Conservation (phyloP, 2,329 filamentous ascomycete genomes). For the Tolypocladium nubicola region DNA sequence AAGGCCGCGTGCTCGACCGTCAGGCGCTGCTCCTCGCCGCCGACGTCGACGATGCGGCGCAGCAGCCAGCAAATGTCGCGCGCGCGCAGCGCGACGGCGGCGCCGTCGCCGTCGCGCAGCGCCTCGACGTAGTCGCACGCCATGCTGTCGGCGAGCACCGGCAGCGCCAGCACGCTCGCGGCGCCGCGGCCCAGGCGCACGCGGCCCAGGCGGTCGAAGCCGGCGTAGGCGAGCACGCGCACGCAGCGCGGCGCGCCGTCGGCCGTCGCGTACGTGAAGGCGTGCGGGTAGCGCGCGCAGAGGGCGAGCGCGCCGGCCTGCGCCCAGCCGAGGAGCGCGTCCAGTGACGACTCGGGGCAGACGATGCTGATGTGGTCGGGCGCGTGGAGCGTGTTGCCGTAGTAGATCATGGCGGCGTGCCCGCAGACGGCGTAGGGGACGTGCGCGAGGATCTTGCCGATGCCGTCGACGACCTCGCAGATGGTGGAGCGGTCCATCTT, state of each 20-base stretch:
- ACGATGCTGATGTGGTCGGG: conserved; percentile 27
- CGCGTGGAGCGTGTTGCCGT: conserved; percentile 24
- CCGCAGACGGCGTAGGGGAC: conserved; percentile 37
- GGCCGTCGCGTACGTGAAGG: conserved; percentile 23
- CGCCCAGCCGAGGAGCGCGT: conserved; percentile 31
- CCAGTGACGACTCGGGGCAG: conserved; percentile 23
- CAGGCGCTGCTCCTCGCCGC: conserved; percentile 9
- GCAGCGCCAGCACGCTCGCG: conserved; percentile 21
- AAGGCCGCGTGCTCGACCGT: conserved; percentile 6
- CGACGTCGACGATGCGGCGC: conserved; percentile 13
- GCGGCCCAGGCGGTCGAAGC: conserved; percentile 18
- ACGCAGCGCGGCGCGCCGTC: conserved; percentile 20
- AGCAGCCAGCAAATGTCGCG: conserved; percentile 25
- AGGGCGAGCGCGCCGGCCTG: conserved; percentile 19
- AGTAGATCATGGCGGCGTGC: conserved; percentile 30
- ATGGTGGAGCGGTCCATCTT: conserved; percentile 20
- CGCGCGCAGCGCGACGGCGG: conserved; percentile 12
- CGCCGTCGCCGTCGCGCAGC: conserved; percentile 6
- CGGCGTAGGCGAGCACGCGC: conserved; percentile 21
- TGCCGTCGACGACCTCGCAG: conserved; percentile 24
- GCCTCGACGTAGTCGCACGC: conserved; percentile 21
- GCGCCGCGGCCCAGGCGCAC: conserved; percentile 8
- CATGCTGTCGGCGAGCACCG: conserved; percentile 21
- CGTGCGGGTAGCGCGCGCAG: conserved; percentile 13
- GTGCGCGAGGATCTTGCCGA: conserved; percentile 29